phyloP scores from a whole-genome alignment of 306 rosid genomes.

The Prinsepia uniflora region DNA sequence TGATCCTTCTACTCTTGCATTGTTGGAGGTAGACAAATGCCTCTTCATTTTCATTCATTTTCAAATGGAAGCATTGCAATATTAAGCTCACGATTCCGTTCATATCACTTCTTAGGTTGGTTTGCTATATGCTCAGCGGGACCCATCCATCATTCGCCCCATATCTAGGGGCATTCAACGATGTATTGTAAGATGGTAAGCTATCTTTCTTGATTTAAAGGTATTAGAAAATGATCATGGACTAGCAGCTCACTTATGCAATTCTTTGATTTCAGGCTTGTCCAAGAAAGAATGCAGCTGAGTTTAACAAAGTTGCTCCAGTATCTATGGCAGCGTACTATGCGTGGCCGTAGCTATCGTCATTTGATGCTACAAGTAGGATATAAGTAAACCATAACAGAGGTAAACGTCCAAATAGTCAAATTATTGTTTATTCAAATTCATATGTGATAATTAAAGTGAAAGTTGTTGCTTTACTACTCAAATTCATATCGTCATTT shows the following conservation, averaged over 20 bases:
- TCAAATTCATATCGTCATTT: neutral
- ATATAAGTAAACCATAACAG: conserved; percentile 47
- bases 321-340: conserved; percentile 69
- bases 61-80: neutral
- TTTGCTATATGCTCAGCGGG: conserved; percentile 78
- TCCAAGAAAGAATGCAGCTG: conserved; percentile 74
- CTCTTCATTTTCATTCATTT: conserved; percentile 19
- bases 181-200: conserved; percentile 92
- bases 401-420: conserved; percentile 35
- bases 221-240: conserved; percentile 3
- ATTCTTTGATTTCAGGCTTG: conserved; percentile 56
- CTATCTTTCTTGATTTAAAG: conserved; percentile 19
- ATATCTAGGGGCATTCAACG: conserved; percentile 81
- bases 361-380: conserved; percentile 83
- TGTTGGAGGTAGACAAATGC: conserved; percentile 54
- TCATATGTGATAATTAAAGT: neutral
- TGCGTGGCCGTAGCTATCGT: conserved; percentile 92
- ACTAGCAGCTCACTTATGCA: conserved; percentile 8
- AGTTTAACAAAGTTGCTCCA: conserved; percentile 33
- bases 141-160: conserved; percentile 88
- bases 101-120: conserved; percentile 58
- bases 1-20: conserved; percentile 74
- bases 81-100: neutral
- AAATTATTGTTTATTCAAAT: neutral
- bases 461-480: conserved; percentile 1